Evolutionary conservation across 2,329 filamentous ascomycete genomes (phyloP).

Genomic region (Cladosporium halotolerans): DNA sequence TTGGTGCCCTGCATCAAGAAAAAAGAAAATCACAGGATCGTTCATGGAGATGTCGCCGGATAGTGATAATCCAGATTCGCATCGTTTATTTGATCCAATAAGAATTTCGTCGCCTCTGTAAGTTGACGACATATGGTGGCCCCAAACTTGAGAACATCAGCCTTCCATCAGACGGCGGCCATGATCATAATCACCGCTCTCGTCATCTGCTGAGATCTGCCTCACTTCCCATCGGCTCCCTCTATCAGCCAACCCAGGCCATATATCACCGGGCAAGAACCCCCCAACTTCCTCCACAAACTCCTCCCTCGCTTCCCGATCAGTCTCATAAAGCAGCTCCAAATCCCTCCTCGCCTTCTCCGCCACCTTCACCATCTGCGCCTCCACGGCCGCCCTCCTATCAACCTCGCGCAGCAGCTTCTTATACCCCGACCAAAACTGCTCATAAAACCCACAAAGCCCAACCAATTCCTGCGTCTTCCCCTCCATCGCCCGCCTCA

Average conservation of each 20-base stretch:
- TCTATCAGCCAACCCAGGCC: slow-evolving; percentile 22
- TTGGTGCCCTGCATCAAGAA: too few relatives aligned
- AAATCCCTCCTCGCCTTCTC: slow-evolving; percentile 71
- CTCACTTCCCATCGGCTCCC: slow-evolving; percentile 21
- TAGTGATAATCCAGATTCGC: not conserved
- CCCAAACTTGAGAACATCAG: not conserved
- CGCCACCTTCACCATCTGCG: slow-evolving; percentile 67
- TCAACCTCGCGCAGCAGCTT: slow-evolving; percentile 78
- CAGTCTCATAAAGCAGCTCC: slow-evolving; percentile 62
- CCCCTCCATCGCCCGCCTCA: slow-evolving; percentile 61
- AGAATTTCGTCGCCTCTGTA: too few relatives aligned
- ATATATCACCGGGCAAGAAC: slow-evolving; percentile 57
- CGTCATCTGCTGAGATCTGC: not conserved
- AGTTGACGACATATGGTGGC: too few relatives aligned
- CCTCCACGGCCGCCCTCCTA: slow-evolving; percentile 65
- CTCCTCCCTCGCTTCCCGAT: slow-evolving; percentile 64
- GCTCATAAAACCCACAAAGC: slow-evolving; percentile 76
- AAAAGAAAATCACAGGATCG: too few relatives aligned
- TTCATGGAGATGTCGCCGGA: not conserved
- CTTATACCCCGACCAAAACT: slow-evolving; percentile 79
- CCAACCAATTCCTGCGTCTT: slow-evolving; percentile 71
- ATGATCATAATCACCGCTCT: not conserved
- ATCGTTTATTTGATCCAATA: too few relatives aligned
- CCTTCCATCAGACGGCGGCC: slow-evolving; percentile 1
- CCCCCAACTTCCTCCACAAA: slow-evolving; percentile 81